Evolutionary conservation across 2,329 filamentous ascomycete genomes (phyloP).

Genomic region (Pseudofabraea citricarpa): DNA sequence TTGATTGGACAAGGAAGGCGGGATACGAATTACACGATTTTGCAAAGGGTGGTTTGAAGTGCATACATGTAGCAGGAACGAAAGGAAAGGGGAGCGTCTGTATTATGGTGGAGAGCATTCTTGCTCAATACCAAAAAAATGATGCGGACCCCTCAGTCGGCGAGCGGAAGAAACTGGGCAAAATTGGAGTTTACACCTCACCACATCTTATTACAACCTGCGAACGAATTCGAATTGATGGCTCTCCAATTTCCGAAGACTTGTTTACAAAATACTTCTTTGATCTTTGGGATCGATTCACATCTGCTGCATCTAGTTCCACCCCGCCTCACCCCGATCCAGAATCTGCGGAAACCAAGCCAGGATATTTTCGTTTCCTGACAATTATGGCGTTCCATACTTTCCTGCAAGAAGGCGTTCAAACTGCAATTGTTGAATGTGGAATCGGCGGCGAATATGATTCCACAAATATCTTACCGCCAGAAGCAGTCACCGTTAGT

Average conservation of each 20-base stretch:
- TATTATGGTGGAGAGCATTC: slow-evolving; percentile 61
- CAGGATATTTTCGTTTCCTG: slow-evolving; percentile 88
- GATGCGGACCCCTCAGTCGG: slow-evolving; percentile 6
- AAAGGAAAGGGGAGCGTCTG: slow-evolving; percentile 72
- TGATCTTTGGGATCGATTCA: slow-evolving; percentile 57
- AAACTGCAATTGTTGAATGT: slow-evolving; percentile 81
- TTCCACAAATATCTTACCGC: slow-evolving; percentile 76
- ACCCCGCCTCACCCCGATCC: slow-evolving; percentile 17
- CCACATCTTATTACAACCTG: slow-evolving; percentile 64
- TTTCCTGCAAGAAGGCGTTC: slow-evolving; percentile 71
- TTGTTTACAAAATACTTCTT: slow-evolving; percentile 63
- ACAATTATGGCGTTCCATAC: slow-evolving; percentile 84
- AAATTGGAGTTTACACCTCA: slow-evolving; percentile 61
- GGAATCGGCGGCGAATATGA: slow-evolving; percentile 94
- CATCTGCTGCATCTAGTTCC: slow-evolving; percentile 24
- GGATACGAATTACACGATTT: slow-evolving; percentile 20
- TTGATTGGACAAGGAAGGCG: slow-evolving; percentile 24
- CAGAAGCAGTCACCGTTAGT: slow-evolving; percentile 52
- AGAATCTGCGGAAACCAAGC: slow-evolving; percentile 45
- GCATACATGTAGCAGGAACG: slow-evolving; percentile 77
- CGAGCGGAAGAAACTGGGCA: slow-evolving; percentile 11
- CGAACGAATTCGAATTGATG: slow-evolving; percentile 63
- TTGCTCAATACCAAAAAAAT: slow-evolving; percentile 42
- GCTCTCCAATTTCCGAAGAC: slow-evolving; percentile 49
- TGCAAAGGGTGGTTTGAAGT: slow-evolving; percentile 16